Evolutionary conservation across 176 grass and related monocot species (phyloP).

Genomic region (Musa acuminata): DNA sequence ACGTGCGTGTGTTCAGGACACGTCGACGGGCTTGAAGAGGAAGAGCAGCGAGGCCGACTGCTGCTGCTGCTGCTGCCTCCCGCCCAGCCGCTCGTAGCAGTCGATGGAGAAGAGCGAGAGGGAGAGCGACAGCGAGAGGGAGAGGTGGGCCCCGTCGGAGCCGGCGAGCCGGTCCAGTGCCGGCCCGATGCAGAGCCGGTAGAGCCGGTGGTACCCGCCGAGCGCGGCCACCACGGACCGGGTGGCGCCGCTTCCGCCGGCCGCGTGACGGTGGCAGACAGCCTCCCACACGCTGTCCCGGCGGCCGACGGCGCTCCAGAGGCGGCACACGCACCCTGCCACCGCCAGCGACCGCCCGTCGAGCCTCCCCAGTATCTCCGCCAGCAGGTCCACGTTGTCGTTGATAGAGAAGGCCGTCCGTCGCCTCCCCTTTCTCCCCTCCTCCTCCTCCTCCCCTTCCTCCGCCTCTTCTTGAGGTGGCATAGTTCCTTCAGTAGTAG

Average conservation of each 20-base stretch:
- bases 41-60: constrained; percentile 73
- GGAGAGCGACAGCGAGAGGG: constrained; percentile 55
- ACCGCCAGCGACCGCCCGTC: constrained; percentile 18
- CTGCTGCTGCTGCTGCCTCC: constrained; percentile 23
- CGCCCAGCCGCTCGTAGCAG: constrained; percentile 90
- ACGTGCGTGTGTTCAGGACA: constrained; percentile 41
- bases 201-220: constrained; percentile 21
- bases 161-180: constrained; percentile 14
- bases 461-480: neutral
- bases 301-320: constrained; percentile 3
- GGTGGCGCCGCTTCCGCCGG: neutral
- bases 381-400: constrained; percentile 20
- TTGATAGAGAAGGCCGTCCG: neutral
- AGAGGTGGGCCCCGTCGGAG: constrained; percentile 27
- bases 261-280: constrained; percentile 13
- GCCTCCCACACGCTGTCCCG: constrained; percentile 18
- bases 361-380: constrained; percentile 14
- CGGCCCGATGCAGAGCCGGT: constrained; percentile 25
- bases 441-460: neutral
- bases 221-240: constrained; percentile 21
- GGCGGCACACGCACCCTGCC: constrained; percentile 25
- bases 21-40: constrained; percentile 78
- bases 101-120: constrained; percentile 99
- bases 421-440: neutral
- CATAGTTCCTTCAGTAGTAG: too few relatives aligned